Base-by-base conservation (phyloP, 148 eudicot species). In the Amaranthus hypochondriacus region DNA sequence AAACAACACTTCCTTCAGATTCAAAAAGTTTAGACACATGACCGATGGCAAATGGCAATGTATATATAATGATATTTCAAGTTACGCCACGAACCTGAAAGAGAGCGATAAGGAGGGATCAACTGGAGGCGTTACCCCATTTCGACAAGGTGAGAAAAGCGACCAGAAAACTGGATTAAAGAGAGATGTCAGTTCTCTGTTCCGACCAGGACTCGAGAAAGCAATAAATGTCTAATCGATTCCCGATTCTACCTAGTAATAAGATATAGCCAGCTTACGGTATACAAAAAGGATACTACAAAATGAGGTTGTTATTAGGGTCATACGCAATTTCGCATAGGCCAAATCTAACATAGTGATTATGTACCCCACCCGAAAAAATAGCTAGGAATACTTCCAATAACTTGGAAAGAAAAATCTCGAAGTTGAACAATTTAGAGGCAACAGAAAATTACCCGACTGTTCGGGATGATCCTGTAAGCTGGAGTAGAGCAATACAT, bases 91-190 rank as follows among this genome's bases (percentile, higher is more conserved):
- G 64, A 47, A 93, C 98, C 93, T 85, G 89, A 90, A 90, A 72
- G 98, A 82, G 68, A 87, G 85, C 52, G 90, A 85, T 73, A 88
- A 81, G 63, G 97, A 86, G 6, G 98, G 79, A 70, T 86, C 98
- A 53, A 80, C 86, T 4, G 92, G 80, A 54, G 94, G 76, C 49
- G 82, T 56, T 7, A 83, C 79, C 69, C 86, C 82, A 60, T 86
- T 79, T 73, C 86, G 85, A 81, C 86, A 85, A 50, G 89, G 86
- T 53, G 90, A 84, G 78, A 88, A 84, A 75, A 89, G 86, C 9
- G 98, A 89, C 95, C 91, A 93, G 78, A 86, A 86, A 65, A 84
- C 98, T 93, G 97, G 60, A 84, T 83, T 71, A 13, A 8, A 68
- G 65, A 75, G 53, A 51, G n/a, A 44, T 4, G 47, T 57, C 21